A percentile compares a stretch with the other conserved stretches of the same genome.
phyloP scores from a whole-genome alignment of 129 eudicot species.

The Flaveria linearis region DNA sequence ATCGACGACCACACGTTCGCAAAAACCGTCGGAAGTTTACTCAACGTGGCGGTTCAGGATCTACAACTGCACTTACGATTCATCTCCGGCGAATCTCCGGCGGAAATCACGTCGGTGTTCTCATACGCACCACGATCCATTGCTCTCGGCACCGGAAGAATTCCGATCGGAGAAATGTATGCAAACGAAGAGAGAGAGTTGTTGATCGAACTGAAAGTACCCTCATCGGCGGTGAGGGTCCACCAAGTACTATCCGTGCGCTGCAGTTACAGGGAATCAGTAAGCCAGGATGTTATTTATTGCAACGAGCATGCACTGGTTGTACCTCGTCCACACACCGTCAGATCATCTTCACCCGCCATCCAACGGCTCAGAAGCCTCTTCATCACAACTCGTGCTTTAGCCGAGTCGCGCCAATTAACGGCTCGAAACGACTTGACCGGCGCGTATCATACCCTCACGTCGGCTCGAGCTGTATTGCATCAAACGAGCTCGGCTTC shows the following conservation, averaged over 20 bases:
- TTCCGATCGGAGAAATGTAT: constrained; percentile 55
- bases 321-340: constrained; percentile 70
- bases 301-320: constrained; percentile 53
- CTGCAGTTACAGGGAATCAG: constrained; percentile 75
- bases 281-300: constrained; percentile 50
- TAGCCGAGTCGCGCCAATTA: constrained; percentile 72
- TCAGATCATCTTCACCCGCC: constrained; percentile 51
- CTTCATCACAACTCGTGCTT: constrained; percentile 70
- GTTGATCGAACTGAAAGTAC: constrained; percentile 72
- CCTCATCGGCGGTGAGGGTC: constrained; percentile 56
- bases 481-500: constrained; percentile 49
- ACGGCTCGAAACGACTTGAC: constrained; percentile 50
- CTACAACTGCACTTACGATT: constrained; percentile 51
- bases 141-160: constrained; percentile 47
- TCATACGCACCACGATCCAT: constrained; percentile 43
- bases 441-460: constrained; percentile 66
- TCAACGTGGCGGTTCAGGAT: constrained; percentile 64
- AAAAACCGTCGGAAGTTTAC: constrained; percentile 37
- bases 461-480: constrained; percentile 63
- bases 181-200: constrained; percentile 73
- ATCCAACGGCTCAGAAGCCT: constrained; percentile 67
- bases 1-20: constrained; percentile 36
- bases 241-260: constrained; percentile 70
- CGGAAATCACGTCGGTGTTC: constrained; percentile 63
- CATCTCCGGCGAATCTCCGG: constrained; percentile 53